phyloP scores from a whole-genome alignment of 2,329 filamentous ascomycete species.

The Fusarium luffae region DNA sequence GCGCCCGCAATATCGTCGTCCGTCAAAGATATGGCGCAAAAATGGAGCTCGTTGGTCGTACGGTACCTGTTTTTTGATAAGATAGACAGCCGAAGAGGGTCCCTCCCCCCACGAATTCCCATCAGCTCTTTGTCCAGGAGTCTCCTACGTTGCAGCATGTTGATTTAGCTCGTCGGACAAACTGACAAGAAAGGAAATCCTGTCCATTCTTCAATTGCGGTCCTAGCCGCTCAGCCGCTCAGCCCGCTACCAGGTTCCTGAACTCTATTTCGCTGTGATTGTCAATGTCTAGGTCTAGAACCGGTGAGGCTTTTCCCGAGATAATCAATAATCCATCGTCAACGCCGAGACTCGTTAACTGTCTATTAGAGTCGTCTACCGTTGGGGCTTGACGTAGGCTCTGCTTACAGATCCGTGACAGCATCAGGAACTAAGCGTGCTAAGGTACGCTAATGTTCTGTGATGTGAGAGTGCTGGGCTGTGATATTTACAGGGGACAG shows the following conservation, averaged over 20 bases:
- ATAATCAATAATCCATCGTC: constrained; percentile 8
- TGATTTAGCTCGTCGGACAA: constrained; percentile 35
- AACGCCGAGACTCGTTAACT: constrained; percentile 7
- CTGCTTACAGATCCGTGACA: constrained; percentile 14
- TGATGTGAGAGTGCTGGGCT: neutral
- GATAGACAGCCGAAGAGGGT: constrained; percentile 36
- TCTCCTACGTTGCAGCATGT: constrained; percentile 19
- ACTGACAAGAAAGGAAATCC: constrained; percentile 37
- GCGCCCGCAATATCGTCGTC: constrained; percentile 39
- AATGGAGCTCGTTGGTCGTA: constrained; percentile 11
- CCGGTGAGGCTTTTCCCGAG: constrained; percentile 16
- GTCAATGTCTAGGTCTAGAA: constrained; percentile 26
- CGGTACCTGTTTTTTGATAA: constrained; percentile 29
- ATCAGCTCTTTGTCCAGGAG: constrained; percentile 25
- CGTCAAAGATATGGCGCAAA: constrained; percentile 35
- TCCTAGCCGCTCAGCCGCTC: constrained; percentile 31
- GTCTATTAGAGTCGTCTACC: constrained; percentile 1
- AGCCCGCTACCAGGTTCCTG: constrained; percentile 24
- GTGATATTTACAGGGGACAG: constrained; percentile 11
- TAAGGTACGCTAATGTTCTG: neutral
- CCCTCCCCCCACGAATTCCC: constrained; percentile 35
- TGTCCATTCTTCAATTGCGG: constrained; percentile 15
- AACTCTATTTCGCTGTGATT: constrained; percentile 24
- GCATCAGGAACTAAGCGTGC: constrained; percentile 19
- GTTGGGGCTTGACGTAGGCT: constrained; percentile 12